Evolutionary conservation across 139 green algal species (phyloP).

Genomic region (Coccomyxa sp.): DNA sequence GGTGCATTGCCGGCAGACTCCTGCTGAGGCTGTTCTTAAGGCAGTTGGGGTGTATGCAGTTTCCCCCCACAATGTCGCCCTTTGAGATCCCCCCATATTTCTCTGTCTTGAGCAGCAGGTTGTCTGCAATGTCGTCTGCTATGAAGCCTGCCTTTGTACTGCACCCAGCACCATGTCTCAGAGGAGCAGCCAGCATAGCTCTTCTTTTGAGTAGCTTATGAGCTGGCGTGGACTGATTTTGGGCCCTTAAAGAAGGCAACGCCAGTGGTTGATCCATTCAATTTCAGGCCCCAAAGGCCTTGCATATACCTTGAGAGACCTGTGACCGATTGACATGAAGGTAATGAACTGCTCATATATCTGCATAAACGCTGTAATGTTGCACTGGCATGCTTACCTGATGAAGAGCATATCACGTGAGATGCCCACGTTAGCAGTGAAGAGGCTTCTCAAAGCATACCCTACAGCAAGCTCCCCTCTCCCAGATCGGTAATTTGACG

Average conservation of each 20-base stretch:
- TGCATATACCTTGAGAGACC: too few species aligned
- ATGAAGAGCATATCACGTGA: conserved; percentile 62
- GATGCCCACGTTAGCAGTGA: conserved; percentile 10
- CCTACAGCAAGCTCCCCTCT: background rate
- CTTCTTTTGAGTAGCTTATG: too few species aligned
- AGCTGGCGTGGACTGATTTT: too few species aligned
- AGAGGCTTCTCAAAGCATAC: background rate
- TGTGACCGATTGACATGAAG: too few species aligned
- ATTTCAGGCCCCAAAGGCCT: too few species aligned
- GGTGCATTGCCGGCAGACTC: conserved; percentile 39
- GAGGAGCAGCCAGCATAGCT: too few species aligned
- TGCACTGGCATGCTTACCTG: too few species aligned
- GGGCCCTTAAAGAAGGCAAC: too few species aligned
- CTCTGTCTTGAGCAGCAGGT: background rate
- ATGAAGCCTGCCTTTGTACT: conserved; percentile 67
- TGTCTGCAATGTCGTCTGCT: conserved; percentile 3
- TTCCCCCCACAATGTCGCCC: conserved; percentile 31
- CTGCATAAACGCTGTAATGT: too few species aligned
- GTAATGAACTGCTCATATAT: too few species aligned
- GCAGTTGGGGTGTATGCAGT: conserved; percentile 54
- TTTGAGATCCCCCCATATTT: background rate
- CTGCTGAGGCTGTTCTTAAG: conserved; percentile 39
- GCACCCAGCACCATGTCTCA: too few species aligned
- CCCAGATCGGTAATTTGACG: conserved; percentile 62
- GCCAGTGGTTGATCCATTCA: too few species aligned